Evolutionary conservation across 352 stramenopile genomes (phyloP), one percentile per base, ranked within the genome.

Genomic region (Saprolegnia parasitica): DNA sequence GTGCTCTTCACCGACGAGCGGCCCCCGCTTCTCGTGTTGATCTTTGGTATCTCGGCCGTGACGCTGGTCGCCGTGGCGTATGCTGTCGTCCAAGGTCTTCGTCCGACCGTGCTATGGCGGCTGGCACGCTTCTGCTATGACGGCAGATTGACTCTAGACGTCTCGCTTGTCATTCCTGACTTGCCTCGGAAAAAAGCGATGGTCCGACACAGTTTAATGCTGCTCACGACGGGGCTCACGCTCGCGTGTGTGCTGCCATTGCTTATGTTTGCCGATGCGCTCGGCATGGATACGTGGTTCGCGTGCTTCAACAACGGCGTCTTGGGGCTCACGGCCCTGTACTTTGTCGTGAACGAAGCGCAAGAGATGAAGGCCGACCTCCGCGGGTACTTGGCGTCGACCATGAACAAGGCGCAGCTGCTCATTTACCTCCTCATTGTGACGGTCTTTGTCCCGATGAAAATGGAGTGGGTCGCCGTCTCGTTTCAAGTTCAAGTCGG

Each of bases 361-460:
- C 50, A 57, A 57, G 50, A 57, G 24, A 24, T 24, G 13, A 20
- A 13, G 11, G 50, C 50, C 24, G n/a, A 35, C 24, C 2, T 57
- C 3, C 13, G 4, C 16, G 26, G 26, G 2, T 57, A 57, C 13
- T 29, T 57, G 11, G 24, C n/a, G 24, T 57, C 50, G 24, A 35
- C 3, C 13, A 57, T 57, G 18, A 57, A 57, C 50, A 57, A 57
- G 24, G 50, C 50, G n/a, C 50, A 57, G 24, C 5, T 57, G 50
- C n/a, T 2, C 13, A 24, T 57, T 2, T 57, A 57, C 26, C 50
- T 57, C 13, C n/a, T 57, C 50, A 57, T 57, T 35, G n/a, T 57
- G 4, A 4, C 26, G 11, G 50, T 57, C 1, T 57, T 57, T 57
- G 50, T 57, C 4, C 50, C 50, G 1, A 26, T 57, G 50, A 57